Evolutionary conservation across 2,329 filamentous ascomycete genomes (phyloP).

Genomic region (Phialophora expanda): DNA sequence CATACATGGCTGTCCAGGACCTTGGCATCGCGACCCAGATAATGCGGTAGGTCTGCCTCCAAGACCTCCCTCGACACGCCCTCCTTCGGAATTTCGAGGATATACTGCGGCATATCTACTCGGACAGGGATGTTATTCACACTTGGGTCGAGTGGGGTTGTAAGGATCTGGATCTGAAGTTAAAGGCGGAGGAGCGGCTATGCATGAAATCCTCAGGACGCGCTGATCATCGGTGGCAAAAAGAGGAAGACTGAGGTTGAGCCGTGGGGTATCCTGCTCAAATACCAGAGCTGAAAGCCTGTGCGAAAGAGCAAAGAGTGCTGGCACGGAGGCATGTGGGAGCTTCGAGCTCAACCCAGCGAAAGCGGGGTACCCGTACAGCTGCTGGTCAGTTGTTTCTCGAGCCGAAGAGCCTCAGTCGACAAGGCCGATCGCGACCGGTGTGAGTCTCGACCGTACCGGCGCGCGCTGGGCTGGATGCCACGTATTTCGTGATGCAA

Average conservation of each 20-base stretch:
- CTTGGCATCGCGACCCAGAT: slow-evolving; percentile 27
- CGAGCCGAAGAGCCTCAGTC: slow-evolving; percentile 30
- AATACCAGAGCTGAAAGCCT: slow-evolving; percentile 19
- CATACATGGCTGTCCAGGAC: slow-evolving; percentile 25
- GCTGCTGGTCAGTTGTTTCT: slow-evolving; percentile 7
- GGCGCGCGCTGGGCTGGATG: neutral
- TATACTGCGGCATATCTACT: slow-evolving; percentile 22
- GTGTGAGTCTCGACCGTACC: slow-evolving; percentile 18
- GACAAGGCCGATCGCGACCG: slow-evolving; percentile 20
- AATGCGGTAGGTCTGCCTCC: slow-evolving; percentile 26
- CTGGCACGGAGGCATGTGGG: slow-evolving; percentile 19
- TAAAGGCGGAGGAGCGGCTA: slow-evolving; percentile 15
- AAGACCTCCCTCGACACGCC: slow-evolving; percentile 28
- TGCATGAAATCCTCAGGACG: slow-evolving; percentile 13
- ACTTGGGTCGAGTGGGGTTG: slow-evolving; percentile 1
- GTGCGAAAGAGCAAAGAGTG: neutral
- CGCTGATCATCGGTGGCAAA: slow-evolving; percentile 24
- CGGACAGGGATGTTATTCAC: neutral
- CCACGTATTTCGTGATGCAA: slow-evolving; percentile 23
- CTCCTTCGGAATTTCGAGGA: slow-evolving; percentile 18
- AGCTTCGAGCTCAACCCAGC: slow-evolving; percentile 14
- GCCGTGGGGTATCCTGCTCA: slow-evolving; percentile 12
- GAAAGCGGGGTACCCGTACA: slow-evolving; percentile 26
- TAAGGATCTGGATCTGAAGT: neutral
- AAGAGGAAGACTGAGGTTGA: slow-evolving; percentile 21